Percentiles rank a stretch among this genome's conserved stretches.
Evolutionary conservation across 768 basidiomycete species (phyloP).

Genomic region (Suillus paluster): DNA sequence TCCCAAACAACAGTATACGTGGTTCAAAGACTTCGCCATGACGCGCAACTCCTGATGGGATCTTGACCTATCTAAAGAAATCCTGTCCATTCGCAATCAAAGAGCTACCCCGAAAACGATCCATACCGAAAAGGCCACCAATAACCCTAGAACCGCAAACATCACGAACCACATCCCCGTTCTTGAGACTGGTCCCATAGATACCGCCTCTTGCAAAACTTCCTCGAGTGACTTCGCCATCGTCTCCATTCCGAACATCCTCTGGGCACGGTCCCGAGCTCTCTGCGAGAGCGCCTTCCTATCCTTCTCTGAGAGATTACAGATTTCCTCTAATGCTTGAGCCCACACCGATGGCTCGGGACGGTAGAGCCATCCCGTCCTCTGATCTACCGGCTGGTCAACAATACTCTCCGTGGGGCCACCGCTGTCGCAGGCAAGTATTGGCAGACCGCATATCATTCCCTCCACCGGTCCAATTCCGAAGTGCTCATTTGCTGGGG

Average conservation of each 20-base stretch:
- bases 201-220: slow-evolving; percentile 56
- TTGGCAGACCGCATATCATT: slow-evolving; percentile 90
- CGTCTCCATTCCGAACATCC: slow-evolving; percentile 75
- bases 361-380: slow-evolving; percentile 79
- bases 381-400: slow-evolving; percentile 38
- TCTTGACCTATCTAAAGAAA: background rate
- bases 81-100: background rate
- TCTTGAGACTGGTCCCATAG: slow-evolving; percentile 50
- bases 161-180: background rate
- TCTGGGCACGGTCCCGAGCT: slow-evolving; percentile 63
- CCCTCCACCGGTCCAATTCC: slow-evolving; percentile 96
- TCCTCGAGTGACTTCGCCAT: slow-evolving; percentile 67
- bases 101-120: slow-evolving; percentile 18
- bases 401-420: slow-evolving; percentile 91
- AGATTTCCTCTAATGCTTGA: slow-evolving; percentile 63
- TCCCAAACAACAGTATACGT: slow-evolving; percentile 73
- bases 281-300: slow-evolving; percentile 53
- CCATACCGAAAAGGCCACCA: slow-evolving; percentile 27
- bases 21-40: slow-evolving; percentile 75
- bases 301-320: slow-evolving; percentile 45
- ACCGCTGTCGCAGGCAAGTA: slow-evolving; percentile 84
- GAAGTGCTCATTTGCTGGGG: slow-evolving; percentile 95
- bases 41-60: slow-evolving; percentile 24
- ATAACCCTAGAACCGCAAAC: slow-evolving; percentile 25
- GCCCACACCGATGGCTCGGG: slow-evolving; percentile 76